Evolutionary conservation across 2,329 filamentous ascomycete species (phyloP), one percentile per base, ranked within the genome.

Genomic region (Neopestalotiopsis sp.): DNA sequence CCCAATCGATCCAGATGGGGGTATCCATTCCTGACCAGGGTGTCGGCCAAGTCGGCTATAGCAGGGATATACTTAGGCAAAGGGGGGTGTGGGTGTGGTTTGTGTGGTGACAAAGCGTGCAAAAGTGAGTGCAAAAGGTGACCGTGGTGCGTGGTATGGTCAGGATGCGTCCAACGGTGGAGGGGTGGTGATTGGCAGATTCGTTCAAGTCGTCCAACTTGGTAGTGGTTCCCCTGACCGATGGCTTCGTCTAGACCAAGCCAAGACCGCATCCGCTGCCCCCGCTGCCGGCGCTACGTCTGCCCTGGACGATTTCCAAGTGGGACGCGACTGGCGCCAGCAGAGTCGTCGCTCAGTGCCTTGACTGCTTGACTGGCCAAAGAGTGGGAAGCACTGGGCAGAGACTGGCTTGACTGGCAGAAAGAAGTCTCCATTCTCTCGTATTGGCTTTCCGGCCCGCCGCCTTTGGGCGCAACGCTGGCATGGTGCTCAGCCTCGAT

Each of bases 391-490:
- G 13, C 42, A 49, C 13, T n/a, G n/a, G 42, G 42, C 13, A 49
- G n/a, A 49, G 42, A 14, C 42, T 49, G 42, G 24, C 24, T 49
- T 7, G 13, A 49, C n/a, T 13, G 14, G 42, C 13, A 49, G 42
- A 13, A 13, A 13, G 14, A n/a, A 13, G 45, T 10, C 45, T n/a
- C 13, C 38, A 64, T n/a, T 20, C n/a, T 24, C 34, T 64, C 61
- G 61, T 64, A 64, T 64, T 64, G 24, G 24, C 10, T 38, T 64
- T 6, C 61, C 61, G 61, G 61, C 61, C 61, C 61, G 61, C 61
- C 20, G 61, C 34, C 61, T 53, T 53, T 53, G 45, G 17, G 45
- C 17, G n/a, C 20, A 17, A 20, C 45, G 20, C 17, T 53, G 45
- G 5, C 9, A 53, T 53, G 45, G 61, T 28, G 61, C 61, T 64